Base-by-base conservation (phyloP, 2,329 filamentous ascomycete species). In the Fusarium mundagurra region DNA sequence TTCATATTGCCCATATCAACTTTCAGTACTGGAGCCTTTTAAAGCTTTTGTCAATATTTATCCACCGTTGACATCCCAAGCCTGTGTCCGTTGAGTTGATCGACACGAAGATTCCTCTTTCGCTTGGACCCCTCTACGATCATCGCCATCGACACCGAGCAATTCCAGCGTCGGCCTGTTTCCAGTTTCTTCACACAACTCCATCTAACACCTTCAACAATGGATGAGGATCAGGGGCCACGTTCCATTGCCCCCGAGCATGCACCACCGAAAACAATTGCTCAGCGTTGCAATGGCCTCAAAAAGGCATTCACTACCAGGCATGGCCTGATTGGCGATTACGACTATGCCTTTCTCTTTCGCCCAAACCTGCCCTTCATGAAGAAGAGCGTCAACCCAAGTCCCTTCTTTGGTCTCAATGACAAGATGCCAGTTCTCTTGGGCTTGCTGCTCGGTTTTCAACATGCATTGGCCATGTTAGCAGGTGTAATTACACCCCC, bases 311-410 rank as follows among this genome's bases (percentile, higher is more conserved):
- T 90, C 72, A 82, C 87, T 61, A 90, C 88, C 51, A 91, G 86
- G 70, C 88, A 95, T 3, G 95, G 95, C 18, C 87, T 98, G 33
- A 83, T 98, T 64, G 95, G 95, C 72, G 88, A 91, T 77, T 98
- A 98, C 83, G 93, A 98, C 87, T 98, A 98, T 88, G 93, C 82
- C 41, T 96, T 95, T 79, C 91, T 98, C 45, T 97, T 98, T 86
- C 90, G 86, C 29, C 93, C 90, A 3, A 95, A 93, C 75, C 83
- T 98, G 29, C 95, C 95, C 0, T 98, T 98, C 82, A 91, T 96
- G 87, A 91, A 89, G 80, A 80, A 89, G 81, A 78, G 84, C 10
- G 81, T 81, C 39, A 83, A 84, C 72, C 65, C 74, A 43, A 90
- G 92, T 38, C 94, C 94, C 1, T 96, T 97, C 82, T 96, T 96